Percentiles rank a stretch among this genome's conserved stretches.
phyloP scores from a whole-genome alignment of 2,329 filamentous ascomycete species.

The Ophiostoma fasciatum region DNA sequence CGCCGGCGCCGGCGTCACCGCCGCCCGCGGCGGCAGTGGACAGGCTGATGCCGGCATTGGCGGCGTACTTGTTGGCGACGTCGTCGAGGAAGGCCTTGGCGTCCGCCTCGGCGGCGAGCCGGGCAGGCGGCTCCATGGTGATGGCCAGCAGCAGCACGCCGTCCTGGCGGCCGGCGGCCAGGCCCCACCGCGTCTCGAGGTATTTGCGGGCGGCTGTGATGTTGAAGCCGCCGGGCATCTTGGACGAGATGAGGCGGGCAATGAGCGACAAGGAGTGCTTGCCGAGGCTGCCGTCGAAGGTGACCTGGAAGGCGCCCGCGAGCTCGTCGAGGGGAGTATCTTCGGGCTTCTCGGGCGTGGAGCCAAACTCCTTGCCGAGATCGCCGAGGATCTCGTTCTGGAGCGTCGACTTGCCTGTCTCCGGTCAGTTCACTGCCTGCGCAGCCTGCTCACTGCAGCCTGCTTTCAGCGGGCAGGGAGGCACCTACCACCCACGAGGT shows the following conservation, averaged over 20 bases:
- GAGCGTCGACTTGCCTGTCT: conserved; percentile 82
- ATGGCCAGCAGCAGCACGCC: conserved; percentile 76
- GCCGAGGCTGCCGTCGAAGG: conserved; percentile 96
- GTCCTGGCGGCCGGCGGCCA: conserved; percentile 77
- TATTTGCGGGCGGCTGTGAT: conserved; percentile 94
- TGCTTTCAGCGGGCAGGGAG: no score
- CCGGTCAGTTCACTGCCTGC: neutral
- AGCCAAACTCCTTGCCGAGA: conserved; percentile 94
- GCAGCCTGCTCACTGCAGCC: neutral
- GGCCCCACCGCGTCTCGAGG: conserved; percentile 83
- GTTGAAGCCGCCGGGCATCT: conserved; percentile 99
- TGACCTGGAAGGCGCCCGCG: conserved; percentile 87
- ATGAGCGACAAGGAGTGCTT: conserved; percentile 92
- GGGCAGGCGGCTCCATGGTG: conserved; percentile 81
- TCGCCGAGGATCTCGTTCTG: conserved; percentile 98
- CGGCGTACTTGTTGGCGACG: conserved; percentile 77
- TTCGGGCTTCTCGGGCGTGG: conserved; percentile 95
- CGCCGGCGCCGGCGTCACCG: conserved; percentile 52
- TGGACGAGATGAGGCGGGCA: conserved; percentile 89
- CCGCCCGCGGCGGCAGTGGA: conserved; percentile 63
- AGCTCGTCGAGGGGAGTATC: conserved; percentile 93
- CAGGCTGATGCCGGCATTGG: conserved; percentile 68
- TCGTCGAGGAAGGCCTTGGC: conserved; percentile 88
- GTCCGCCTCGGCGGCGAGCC: conserved; percentile 77
- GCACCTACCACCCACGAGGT: conserved; percentile 84